These are phyloP conservation scores for Penicillium macrosclerotiorum DNA, from an alignment of 495 filamentous ascomycete genomes.

Conservation along the genomic window DNA sequence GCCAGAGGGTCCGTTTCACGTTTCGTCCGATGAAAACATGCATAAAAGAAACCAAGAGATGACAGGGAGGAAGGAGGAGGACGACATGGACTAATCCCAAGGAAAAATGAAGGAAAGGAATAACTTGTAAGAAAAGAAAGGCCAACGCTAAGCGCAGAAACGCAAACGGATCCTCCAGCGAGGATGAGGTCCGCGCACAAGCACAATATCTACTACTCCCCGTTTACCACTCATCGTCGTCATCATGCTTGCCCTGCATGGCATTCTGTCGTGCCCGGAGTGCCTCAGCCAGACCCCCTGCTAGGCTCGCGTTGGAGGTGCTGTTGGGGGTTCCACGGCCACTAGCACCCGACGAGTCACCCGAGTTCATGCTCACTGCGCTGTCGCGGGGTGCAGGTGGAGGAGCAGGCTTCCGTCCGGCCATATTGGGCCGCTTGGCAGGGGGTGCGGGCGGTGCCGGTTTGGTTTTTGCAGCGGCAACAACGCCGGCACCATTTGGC, in stretches of 20 bases:
- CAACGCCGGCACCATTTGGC: conserved; percentile 49
- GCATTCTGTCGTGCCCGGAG: conserved; percentile 69
- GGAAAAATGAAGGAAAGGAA: conserved; percentile 4
- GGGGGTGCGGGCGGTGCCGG: conserved; percentile 80
- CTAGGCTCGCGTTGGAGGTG: conserved; percentile 66
- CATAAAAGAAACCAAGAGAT: conserved; percentile 5
- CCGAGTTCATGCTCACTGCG: conserved; percentile 67
- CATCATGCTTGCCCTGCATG: conserved; percentile 60
- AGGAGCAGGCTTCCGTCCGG: conserved; percentile 63
- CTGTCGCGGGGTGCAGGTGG: conserved; percentile 66
- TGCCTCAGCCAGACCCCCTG: conserved; percentile 82
- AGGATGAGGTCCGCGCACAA: no score
- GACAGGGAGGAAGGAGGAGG: conserved; percentile 5
- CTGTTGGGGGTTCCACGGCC: conserved; percentile 67
- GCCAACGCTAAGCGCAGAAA: conserved; percentile 31
- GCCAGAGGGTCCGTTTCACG: conserved; percentile 7
- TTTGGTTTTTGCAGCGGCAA: conserved; percentile 60
- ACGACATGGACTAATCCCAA: conserved; percentile 5
- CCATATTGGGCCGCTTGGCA: conserved; percentile 72
- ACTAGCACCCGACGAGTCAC: conserved; percentile 59
- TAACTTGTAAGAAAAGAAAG: conserved; percentile 9
- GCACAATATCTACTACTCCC: conserved; percentile 32
- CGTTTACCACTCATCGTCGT: conserved; percentile 76
- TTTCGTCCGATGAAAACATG: background rate
- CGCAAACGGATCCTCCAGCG: conserved; percentile 15